phyloP scores from a whole-genome alignment of 306 rosid genomes.

The Mucuna pruriens region DNA sequence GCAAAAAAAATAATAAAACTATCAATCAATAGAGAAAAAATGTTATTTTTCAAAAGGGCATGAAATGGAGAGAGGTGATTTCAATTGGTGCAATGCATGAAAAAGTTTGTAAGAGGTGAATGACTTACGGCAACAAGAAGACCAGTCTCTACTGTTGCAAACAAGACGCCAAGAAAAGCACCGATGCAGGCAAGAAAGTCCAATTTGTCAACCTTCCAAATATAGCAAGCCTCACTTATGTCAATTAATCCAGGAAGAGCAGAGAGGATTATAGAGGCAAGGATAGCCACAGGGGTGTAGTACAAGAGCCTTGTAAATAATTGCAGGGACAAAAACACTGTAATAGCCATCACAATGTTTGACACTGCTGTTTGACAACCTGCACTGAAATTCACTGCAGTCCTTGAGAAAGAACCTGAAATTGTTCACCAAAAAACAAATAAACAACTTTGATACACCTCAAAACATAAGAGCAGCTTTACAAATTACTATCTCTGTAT shows the following conservation, averaged over 20 bases:
- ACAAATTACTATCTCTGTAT: no score
- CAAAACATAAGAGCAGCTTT: neutral
- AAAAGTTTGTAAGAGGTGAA: neutral
- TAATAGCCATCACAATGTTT: constrained; percentile 78
- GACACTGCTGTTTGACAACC: constrained; percentile 77
- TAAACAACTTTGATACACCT: neutral
- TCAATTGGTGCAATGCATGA: neutral
- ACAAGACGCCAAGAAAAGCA: constrained; percentile 74
- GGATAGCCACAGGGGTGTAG: constrained; percentile 78
- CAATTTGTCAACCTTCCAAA: constrained; percentile 80
- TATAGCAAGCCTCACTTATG: constrained; percentile 56
- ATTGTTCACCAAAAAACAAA: neutral
- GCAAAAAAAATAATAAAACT: neutral
- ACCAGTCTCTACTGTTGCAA: constrained; percentile 73
- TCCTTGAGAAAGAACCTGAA: constrained; percentile 79
- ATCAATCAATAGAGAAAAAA: neutral
- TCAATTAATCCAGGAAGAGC: constrained; percentile 80
- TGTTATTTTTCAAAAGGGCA: neutral
- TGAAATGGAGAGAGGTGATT: neutral
- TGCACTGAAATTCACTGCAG: constrained; percentile 82
- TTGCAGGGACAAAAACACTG: constrained; percentile 64
- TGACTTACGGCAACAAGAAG: constrained; percentile 71
- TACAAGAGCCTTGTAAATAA: constrained; percentile 66
- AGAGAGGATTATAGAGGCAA: constrained; percentile 77
- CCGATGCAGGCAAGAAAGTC: constrained; percentile 76